phyloP scores from a whole-genome alignment of 768 basidiomycete genomes.

The Leccinum rimulosum region DNA sequence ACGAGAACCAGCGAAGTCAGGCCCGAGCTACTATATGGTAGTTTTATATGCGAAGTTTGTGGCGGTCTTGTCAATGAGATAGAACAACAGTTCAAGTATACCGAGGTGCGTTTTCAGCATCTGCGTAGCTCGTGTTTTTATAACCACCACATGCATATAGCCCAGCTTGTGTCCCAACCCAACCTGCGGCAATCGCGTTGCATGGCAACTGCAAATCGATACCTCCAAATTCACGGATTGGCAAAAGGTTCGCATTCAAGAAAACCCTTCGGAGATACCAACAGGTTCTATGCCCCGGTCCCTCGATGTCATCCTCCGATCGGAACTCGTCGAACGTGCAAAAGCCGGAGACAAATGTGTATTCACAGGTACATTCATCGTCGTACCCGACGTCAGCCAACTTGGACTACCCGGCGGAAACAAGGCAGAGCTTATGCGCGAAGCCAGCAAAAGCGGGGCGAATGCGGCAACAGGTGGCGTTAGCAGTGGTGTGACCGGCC shows the following conservation, averaged over 20 bases:
- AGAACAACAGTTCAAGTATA: constrained; percentile 99
- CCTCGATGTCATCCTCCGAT: constrained; percentile 91
- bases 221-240: constrained; percentile 97
- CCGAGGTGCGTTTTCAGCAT: constrained; percentile 59
- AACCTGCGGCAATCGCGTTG: constrained; percentile 84
- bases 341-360: constrained; percentile 99
- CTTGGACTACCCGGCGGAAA: constrained; percentile 94
- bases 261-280: constrained; percentile 98
- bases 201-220: constrained; percentile 95
- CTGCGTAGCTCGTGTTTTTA: constrained; percentile 2
- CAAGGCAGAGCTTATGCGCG: constrained; percentile 84
- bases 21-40: constrained; percentile 90
- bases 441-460: constrained; percentile 65
- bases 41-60: constrained; percentile 90
- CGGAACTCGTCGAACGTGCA: constrained; percentile 96
- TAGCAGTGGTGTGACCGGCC: constrained; percentile 83
- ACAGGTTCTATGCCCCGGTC: constrained; percentile 98
- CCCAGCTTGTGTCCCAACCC: constrained; percentile 93
- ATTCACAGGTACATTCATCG: constrained; percentile 97
- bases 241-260: constrained; percentile 99
- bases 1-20: constrained; percentile 97
- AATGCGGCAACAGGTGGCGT: constrained; percentile 60
- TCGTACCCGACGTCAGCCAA: constrained; percentile 97
- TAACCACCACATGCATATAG: constrained; percentile 37
- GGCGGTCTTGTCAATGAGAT: constrained; percentile 84